These are phyloP conservation scores for Conidiobolus coronatus DNA, from an alignment of 371 early-diverging fungal species.

Conservation along the genomic window DNA sequence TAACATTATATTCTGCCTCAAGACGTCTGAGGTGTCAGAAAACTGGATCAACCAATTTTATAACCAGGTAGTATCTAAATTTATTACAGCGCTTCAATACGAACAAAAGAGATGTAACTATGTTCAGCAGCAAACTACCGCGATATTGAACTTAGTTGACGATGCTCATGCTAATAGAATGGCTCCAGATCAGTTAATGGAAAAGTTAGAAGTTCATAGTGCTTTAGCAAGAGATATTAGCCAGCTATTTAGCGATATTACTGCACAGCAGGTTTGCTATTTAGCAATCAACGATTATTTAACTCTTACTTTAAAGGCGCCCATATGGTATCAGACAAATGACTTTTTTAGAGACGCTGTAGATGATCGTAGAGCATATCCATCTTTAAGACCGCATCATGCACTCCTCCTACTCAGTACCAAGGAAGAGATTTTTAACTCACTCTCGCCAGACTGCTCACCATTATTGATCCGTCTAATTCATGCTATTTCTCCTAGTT, in stretches of 20 bases:
- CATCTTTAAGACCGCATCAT: constrained; percentile 64
- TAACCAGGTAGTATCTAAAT: constrained; percentile 39
- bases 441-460: constrained; percentile 57
- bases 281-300: background rate
- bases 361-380: constrained; percentile 37
- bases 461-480: constrained; percentile 65
- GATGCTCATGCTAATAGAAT: constrained; percentile 15
- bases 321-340: background rate
- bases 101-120: constrained; percentile 64
- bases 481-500: constrained; percentile 70
- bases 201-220: constrained; percentile 12
- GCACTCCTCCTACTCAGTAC: constrained; percentile 61
- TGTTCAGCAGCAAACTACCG: constrained; percentile 45
- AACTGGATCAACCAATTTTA: constrained; percentile 30
- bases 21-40: constrained; percentile 11
- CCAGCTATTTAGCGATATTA: constrained; percentile 18
- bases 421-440: constrained; percentile 53
- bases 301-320: background rate
- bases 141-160: constrained; percentile 35
- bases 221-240: constrained; percentile 12
- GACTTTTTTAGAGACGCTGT: constrained; percentile 15
- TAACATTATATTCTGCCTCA: constrained; percentile 47
- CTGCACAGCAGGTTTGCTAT: background rate
- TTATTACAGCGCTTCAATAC: constrained; percentile 52
- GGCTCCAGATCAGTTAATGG: constrained; percentile 9